Percentiles rank a stretch among this genome's conserved stretches.
Conservation (phyloP, 2,329 filamentous ascomycete species). For the Fusarium tupiense region DNA sequence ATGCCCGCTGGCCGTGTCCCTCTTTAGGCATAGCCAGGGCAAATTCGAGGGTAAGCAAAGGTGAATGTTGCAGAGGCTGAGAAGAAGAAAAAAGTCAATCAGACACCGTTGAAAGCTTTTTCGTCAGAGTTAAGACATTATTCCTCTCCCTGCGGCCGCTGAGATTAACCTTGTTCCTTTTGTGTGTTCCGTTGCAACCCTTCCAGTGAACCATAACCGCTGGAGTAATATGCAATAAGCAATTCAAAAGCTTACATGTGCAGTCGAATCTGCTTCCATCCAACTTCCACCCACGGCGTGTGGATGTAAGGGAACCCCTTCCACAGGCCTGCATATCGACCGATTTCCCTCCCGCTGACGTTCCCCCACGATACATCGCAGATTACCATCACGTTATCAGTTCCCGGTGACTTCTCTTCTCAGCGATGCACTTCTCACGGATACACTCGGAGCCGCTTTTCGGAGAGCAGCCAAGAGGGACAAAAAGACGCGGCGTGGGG, state of each 20-base stretch:
- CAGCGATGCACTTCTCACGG: conserved; percentile 15
- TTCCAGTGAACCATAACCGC: conserved; percentile 10
- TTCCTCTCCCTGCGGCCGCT: not conserved
- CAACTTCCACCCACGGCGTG: not conserved
- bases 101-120: conserved; percentile 9
- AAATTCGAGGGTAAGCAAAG: not conserved
- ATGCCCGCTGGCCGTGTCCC: conserved; percentile 17
- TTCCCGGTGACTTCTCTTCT: not conserved
- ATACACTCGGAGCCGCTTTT: conserved; percentile 38
- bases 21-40: conserved; percentile 22
- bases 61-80: not conserved
- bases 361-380: conserved; percentile 31
- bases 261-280: conserved; percentile 7
- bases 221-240: conserved; percentile 11
- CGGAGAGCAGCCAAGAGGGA: conserved; percentile 11
- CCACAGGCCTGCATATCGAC: conserved; percentile 16
- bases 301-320: conserved; percentile 12
- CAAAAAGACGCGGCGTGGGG: conserved; percentile 35
- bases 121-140: conserved; percentile 5
- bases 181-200: conserved; percentile 6
- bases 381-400: conserved; percentile 13
- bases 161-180: not conserved
- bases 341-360: conserved; percentile 10
- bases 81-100: conserved; percentile 7
- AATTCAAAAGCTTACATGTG: not conserved